Evolutionary conservation across 2,329 filamentous ascomycete species (phyloP).

Genomic region (Botryosphaeria agaves): DNA sequence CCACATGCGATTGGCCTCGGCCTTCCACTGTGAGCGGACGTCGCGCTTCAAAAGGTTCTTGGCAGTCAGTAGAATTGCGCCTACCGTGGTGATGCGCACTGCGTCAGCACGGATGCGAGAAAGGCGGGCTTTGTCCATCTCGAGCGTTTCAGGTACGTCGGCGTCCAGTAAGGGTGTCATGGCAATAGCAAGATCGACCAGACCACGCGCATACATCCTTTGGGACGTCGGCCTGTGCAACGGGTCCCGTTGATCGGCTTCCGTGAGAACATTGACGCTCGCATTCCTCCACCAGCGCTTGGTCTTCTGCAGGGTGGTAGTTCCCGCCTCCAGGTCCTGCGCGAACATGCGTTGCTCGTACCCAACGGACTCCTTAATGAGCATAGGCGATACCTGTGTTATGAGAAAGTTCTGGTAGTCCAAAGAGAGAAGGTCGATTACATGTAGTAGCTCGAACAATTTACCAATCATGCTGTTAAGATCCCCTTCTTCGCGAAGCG

Average conservation of each 20-base stretch:
- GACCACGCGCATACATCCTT: slow-evolving; percentile 58
- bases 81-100: slow-evolving; percentile 52
- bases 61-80: slow-evolving; percentile 58
- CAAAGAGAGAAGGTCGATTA: slow-evolving; percentile 61
- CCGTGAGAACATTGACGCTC: slow-evolving; percentile 44
- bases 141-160: slow-evolving; percentile 55
- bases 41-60: slow-evolving; percentile 75
- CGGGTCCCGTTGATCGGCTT: slow-evolving; percentile 50
- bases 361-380: slow-evolving; percentile 51
- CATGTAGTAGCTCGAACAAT: slow-evolving; percentile 55
- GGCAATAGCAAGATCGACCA: slow-evolving; percentile 59
- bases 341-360: slow-evolving; percentile 62
- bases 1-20: slow-evolving; percentile 54
- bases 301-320: slow-evolving; percentile 39
- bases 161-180: slow-evolving; percentile 36
- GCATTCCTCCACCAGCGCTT: slow-evolving; percentile 50
- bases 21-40: slow-evolving; percentile 60
- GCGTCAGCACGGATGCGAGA: slow-evolving; percentile 37
- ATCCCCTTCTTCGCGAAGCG: slow-evolving; percentile 28
- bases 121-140: slow-evolving; percentile 49
- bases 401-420: slow-evolving; percentile 74
- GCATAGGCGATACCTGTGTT: slow-evolving; percentile 49
- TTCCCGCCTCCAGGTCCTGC: slow-evolving; percentile 41
- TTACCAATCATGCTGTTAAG: slow-evolving; percentile 54
- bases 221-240: slow-evolving; percentile 50